phyloP scores from a whole-genome alignment of 2,329 filamentous ascomycete species.

The Fusarium sp. region DNA sequence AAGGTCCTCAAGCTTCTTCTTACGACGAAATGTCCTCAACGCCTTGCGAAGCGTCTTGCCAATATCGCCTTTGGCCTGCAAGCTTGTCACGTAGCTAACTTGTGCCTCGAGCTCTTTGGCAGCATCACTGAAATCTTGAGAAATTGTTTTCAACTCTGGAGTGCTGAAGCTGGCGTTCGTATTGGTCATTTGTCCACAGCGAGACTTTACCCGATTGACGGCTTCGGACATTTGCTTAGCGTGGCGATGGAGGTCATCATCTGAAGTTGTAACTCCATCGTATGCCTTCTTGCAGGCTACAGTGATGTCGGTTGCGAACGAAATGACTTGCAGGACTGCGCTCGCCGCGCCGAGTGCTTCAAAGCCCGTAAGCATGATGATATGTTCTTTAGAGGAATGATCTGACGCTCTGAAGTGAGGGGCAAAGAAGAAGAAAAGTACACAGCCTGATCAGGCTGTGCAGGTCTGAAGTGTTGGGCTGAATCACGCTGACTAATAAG shows the following conservation, averaged over 20 bases:
- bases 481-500: neutral
- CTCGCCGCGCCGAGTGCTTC: constrained; percentile 24
- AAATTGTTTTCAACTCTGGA: no score
- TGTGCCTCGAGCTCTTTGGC: rapidly evolving
- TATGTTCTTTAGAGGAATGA: rapidly evolving
- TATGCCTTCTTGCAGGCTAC: constrained; percentile 3
- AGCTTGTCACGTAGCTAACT: rapidly evolving
- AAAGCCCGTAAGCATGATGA: neutral
- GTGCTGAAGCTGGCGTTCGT: no score
- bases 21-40: neutral
- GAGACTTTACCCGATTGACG: neutral
- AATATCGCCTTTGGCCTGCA: neutral
- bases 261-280: neutral
- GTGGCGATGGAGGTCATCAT: constrained; percentile 6
- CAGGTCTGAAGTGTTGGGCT: neutral
- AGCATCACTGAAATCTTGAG: no score
- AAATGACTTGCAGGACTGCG: constrained; percentile 22
- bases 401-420: neutral
- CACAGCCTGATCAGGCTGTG: neutral
- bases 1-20: neutral
- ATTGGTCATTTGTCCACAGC: neutral
- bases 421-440: neutral
- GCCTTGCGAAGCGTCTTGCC: rapidly evolving
- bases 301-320: neutral
- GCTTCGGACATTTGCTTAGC: neutral